Evolutionary conservation across 371 early-diverging fungal species (phyloP), one percentile per base, ranked within the genome.

Genomic region (Saksenaea vasiformis): DNA sequence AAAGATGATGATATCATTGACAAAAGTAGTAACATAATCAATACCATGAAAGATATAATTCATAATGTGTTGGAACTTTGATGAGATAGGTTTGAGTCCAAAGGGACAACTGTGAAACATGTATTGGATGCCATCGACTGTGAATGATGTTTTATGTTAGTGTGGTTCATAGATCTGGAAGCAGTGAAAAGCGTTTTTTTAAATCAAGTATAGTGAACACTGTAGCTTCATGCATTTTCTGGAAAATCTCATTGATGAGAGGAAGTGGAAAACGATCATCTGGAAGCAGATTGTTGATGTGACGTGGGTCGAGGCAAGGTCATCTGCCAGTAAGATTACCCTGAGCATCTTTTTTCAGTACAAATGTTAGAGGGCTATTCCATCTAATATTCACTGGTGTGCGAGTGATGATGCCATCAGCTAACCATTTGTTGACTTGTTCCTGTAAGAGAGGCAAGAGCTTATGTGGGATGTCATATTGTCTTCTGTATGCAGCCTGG

Each of bases 181-280:
- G 3, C 67, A 60, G 60, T 74, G 68, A 59, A 67, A 73, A 15
- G 75, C 72, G 9, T 58, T 65, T 14, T n/a, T 60, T 54, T 0
- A 74, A 53, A 41, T 79, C 76, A 0, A 76, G 24, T 0, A 64
- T 67, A 0, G 74, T 62, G 53, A 64, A 76, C 0, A 70, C 47
- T 9, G 11, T 28, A 26, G 60, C 10, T 27, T 68, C 70, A 28
- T 55, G 58, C 31, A 73, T 5, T 1, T 11, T 5, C 0, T 68
- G 38, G 38, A 72, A 60, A 14, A 80, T 67, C 5, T 71, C 72
- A 2, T 54, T 41, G 0, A 70, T 58, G 0, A 72, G 31, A 0
- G 76, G 76, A 0, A 76, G 2, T 14, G 70, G 68, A 28, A 47
- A 72, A 11, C 61, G 39, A 34, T 76, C 72, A 26, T 64, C 56